These are phyloP conservation scores for Cyclotella kingstonii DNA, from an alignment of 108 stramenopile species.

Conservation along the genomic window DNA sequence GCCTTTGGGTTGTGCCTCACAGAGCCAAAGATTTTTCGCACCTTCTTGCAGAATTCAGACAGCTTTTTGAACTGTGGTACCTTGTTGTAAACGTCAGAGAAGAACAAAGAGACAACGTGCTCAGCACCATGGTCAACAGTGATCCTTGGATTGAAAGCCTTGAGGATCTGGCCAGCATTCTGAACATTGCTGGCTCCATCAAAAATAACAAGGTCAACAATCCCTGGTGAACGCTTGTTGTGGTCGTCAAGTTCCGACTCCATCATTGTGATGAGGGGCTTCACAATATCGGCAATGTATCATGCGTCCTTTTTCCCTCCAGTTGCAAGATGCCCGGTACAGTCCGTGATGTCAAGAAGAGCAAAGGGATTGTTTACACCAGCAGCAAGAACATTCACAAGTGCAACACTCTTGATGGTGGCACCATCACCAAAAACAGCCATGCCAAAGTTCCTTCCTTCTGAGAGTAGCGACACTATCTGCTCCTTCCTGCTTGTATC, in stretches of 20 bases:
- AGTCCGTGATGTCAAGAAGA: background rate
- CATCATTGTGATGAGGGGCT: slow-evolving; percentile 1
- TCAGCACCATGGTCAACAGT: slow-evolving; percentile 7
- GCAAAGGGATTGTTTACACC: slow-evolving; percentile 7
- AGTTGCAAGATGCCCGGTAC: background rate
- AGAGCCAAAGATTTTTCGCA: slow-evolving; percentile 7
- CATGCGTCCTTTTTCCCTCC: slow-evolving; percentile 14
- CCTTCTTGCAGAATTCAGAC: slow-evolving; percentile 1
- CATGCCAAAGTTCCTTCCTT: slow-evolving; percentile 2
- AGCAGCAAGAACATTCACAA: slow-evolving; percentile 11
- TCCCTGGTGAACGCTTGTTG: background rate
- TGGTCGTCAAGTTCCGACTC: background rate
- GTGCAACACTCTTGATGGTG: slow-evolving; percentile 3
- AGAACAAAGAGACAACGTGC: slow-evolving; percentile 14
- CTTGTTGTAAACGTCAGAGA: background rate
- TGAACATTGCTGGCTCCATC: slow-evolving; percentile 22
- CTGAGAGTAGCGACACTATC: background rate
- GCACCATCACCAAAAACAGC: slow-evolving; percentile 5
- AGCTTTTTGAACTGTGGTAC: background rate
- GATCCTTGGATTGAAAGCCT: background rate
- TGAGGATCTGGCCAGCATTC: slow-evolving; percentile 8
- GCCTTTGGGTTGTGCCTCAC: slow-evolving; percentile 9
- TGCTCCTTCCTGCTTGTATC: background rate
- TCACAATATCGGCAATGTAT: background rate
- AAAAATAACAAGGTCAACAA: slow-evolving; percentile 17